phyloP scores from a whole-genome alignment of 2,329 filamentous ascomycete genomes.

The Epichloe elymi region DNA sequence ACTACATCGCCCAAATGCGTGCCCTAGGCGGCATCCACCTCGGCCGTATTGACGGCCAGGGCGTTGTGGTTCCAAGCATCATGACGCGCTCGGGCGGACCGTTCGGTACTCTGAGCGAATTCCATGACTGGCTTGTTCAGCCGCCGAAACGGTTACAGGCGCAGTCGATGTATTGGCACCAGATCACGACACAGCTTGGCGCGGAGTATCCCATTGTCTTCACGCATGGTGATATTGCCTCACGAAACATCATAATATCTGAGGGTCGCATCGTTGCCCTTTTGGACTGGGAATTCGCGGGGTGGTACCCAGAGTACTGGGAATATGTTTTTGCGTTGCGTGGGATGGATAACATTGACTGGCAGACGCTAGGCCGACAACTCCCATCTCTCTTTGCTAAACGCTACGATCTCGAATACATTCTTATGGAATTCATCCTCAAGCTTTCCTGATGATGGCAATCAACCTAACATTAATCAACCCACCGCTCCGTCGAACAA shows the following conservation, averaged over 20 bases:
- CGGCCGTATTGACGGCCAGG: conserved; percentile 13
- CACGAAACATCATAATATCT: conserved; percentile 8
- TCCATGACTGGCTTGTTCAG: conserved; percentile 14
- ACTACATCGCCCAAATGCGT: neutral
- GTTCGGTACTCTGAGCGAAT: conserved; percentile 8
- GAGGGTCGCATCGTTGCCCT: conserved; percentile 4
- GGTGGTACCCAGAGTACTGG: conserved; percentile 8
- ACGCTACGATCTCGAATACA: neutral
- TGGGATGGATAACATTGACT: conserved; percentile 9
- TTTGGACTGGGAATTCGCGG: conserved; percentile 7
- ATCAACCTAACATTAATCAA: neutral
- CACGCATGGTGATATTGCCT: conserved; percentile 7
- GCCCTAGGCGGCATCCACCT: conserved; percentile 8
- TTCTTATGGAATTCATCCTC: neutral
- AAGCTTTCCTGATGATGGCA: neutral
- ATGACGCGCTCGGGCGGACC: conserved; percentile 12
- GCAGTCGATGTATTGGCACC: conserved; percentile 11
- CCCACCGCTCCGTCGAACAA: neutral
- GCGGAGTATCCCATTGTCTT: conserved; percentile 9
- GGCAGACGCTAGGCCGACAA: conserved; percentile 5
- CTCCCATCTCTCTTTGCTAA: neutral
- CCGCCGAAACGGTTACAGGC: conserved; percentile 7
- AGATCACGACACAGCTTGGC: conserved; percentile 12
- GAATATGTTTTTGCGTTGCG: conserved; percentile 5
- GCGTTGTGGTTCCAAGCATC: conserved; percentile 11